Evolutionary conservation across 2,329 filamentous ascomycete species (phyloP), one percentile per base, ranked within the genome.

Genomic region (Sclerotiophoma versabilis): DNA sequence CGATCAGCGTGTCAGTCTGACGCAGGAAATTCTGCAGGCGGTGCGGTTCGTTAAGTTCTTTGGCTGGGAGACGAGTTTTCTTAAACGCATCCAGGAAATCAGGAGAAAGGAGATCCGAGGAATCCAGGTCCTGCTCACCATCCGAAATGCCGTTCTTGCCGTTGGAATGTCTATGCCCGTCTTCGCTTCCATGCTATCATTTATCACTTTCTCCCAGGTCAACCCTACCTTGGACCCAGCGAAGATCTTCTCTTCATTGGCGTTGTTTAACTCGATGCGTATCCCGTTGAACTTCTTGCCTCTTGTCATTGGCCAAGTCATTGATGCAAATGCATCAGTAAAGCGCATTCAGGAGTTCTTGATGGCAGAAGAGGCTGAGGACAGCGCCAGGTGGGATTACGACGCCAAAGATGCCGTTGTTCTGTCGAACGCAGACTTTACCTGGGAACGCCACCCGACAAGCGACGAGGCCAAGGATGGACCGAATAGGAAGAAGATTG

Each of bases 11-110:
- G 93, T 98, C 7, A 90, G 90, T 46, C 79, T 98, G 27, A 97
- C 92, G 0, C 93, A 97, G 71, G 93, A 98, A 71, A 96, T 98
- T 45, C 70, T 98, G 12, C 89, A 92, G 63, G 91, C 92, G 0
- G 93, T 97, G 20, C 86, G 93, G 22, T 97, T 98, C 69, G 93
- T 98, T 76, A 98, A 98, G 74, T 97, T 87, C 74, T 98, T 97
- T 71, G 93, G 92, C 7, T 98, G 93, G 93, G 93, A 98, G 72
- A 88, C 84, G 53, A 89, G 91, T 27, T 97, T 98, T 69, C 79
- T 97, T 11, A 82, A 87, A 44, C 87, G 92, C 12, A 82, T 97
- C 14, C 85, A 86, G 43, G 83, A 87, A 20, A 89, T 96, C 57
- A 86, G 93, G 53, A 81, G 81, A 46, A 83, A 83, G 56, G 93